These are phyloP conservation scores for Eleusine indica DNA, from an alignment of 176 grass and related monocot species.

Conservation along the genomic window DNA sequence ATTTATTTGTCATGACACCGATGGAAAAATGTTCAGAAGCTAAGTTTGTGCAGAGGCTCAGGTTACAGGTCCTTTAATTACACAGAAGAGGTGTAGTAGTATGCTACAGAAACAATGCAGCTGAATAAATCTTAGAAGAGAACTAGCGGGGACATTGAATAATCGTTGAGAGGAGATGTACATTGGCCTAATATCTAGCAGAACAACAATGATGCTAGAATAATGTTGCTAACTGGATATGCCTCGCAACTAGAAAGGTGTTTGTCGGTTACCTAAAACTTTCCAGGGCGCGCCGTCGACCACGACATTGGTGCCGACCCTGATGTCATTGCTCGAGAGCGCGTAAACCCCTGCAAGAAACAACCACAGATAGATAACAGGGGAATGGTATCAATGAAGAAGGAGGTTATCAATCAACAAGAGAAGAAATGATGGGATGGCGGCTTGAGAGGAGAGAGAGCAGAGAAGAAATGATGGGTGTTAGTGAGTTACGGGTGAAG, in stretches of 20 bases:
- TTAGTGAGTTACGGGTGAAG: conserved; percentile 23
- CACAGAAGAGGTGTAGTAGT: no score
- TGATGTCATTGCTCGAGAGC: conserved; percentile 94
- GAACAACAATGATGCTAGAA: neutral
- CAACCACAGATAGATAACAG: neutral
- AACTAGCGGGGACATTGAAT: neutral
- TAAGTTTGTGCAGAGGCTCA: neutral
- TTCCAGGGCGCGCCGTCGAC: conserved; percentile 88
- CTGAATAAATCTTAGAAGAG: no score
- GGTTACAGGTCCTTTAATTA: neutral
- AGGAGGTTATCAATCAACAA: neutral
- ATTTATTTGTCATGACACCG: neutral
- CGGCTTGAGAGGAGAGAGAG: neutral
- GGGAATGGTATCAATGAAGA: neutral
- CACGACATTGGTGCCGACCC: conserved; percentile 76
- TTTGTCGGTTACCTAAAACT: conserved; percentile 62
- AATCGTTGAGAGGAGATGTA: neutral
- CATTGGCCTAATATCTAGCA: neutral
- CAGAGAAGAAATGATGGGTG: neutral
- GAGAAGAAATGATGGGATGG: neutral
- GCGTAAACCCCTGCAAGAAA: conserved; percentile 65
- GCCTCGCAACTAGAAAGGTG: neutral
- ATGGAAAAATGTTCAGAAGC: neutral
- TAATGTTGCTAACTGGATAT: neutral
- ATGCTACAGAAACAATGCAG: no score